Base-by-base conservation (phyloP, 2,329 filamentous ascomycete genomes). In the Xylariales sp. region DNA sequence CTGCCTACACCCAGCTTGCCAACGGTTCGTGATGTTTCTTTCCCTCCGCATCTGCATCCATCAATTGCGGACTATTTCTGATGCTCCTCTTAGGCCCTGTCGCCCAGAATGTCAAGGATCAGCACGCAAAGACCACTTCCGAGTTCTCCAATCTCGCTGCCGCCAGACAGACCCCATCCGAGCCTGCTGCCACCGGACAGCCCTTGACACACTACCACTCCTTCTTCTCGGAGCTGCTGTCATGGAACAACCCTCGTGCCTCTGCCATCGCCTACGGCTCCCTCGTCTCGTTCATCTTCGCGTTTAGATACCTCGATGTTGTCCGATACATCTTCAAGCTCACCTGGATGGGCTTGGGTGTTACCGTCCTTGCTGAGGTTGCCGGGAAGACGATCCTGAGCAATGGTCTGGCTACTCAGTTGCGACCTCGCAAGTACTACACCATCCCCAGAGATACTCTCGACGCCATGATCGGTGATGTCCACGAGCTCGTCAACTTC, bases 401-500 rank as follows among this genome's bases (percentile, higher is more conserved):
- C 60, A 75, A 73, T 44, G 81, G 82, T 43, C 64, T 86, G 34
- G 70, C 78, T 44, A 79, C 79, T 38, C 81, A 84, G 62, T 60
- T 86, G 54, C 78, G 82, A 51, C 82, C 82, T 40, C 76, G 73
- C 59, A 74, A 75, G 60, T 86, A 86, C 66, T 83, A 81, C 62
- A 83, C 79, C 4, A 62, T 86, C 31, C 74, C 81, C 8, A 73
- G 75, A 50, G 75, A 82, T 51, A 79, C 77, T 5, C 62, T 85
- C 28, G 77, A 85, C 53, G 60, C 64, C 43, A 51, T 81, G 49
- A 74, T 82, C 52, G 78, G 77, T 43, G 82, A 85, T 50, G 66
- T 80, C 29, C 76, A 84, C 55, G 81, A 85, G 63, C 71, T 86
- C 45, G 62, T 82, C 65, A 86, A 86, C 71, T 86, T 86, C 62